phyloP scores from a whole-genome alignment of 129 eudicot genomes.

The Cynara cardunculus region DNA sequence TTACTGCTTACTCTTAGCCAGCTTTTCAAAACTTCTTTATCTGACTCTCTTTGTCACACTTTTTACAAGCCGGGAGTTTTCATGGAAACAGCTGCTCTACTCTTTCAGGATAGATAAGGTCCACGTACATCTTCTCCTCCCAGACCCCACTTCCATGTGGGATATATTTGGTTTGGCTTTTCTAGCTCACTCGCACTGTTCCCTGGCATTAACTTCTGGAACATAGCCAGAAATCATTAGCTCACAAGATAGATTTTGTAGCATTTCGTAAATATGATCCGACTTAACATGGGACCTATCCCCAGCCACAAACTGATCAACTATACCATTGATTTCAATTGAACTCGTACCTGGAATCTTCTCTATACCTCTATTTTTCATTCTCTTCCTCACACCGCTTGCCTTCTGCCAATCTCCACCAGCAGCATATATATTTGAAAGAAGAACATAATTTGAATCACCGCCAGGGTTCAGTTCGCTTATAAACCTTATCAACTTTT shows the following conservation, averaged over 20 bases:
- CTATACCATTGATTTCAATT: slow-evolving; percentile 35
- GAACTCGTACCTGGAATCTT: slow-evolving; percentile 52
- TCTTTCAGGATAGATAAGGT: background rate
- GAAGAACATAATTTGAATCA: slow-evolving; percentile 48
- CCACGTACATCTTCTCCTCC: background rate
- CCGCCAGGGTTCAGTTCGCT: slow-evolving; percentile 33
- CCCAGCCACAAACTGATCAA: slow-evolving; percentile 53
- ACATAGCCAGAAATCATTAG: slow-evolving; percentile 22
- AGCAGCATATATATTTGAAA: slow-evolving; percentile 57
- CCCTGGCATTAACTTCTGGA: slow-evolving; percentile 19
- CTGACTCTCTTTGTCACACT: background rate
- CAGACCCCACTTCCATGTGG: background rate
- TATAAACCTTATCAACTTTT: slow-evolving; percentile 30
- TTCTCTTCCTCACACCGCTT: slow-evolving; percentile 44
- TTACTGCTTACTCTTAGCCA: background rate
- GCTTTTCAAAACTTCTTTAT: background rate
- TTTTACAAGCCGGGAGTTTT: background rate
- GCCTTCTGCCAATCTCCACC: slow-evolving; percentile 56
- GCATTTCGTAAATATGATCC: slow-evolving; percentile 28
- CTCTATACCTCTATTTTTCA: slow-evolving; percentile 52
- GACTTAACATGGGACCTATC: slow-evolving; percentile 47
- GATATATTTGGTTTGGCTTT: background rate
- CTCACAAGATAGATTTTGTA: slow-evolving; percentile 39
- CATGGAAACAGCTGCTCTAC: background rate
- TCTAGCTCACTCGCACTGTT: background rate